A percentile compares a stretch with the other conserved stretches of the same genome.
These are phyloP conservation scores for Xylariaceae sp. DNA, from an alignment of 2,329 filamentous ascomycete species.

Conservation along the genomic window DNA sequence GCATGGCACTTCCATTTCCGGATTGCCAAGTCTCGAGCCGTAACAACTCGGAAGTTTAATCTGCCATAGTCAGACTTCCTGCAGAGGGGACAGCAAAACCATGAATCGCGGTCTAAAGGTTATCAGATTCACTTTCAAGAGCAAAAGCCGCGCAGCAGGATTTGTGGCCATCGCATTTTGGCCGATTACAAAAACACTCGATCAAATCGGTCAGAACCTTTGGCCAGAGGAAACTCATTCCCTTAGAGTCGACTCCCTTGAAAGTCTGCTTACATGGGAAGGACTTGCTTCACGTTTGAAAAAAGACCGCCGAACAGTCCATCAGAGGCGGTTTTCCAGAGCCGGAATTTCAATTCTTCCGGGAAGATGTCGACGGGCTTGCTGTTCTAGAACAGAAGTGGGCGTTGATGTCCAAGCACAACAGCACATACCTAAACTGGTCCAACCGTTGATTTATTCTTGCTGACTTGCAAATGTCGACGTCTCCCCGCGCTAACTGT, in stretches of 20 bases:
- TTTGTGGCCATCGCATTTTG: background rate
- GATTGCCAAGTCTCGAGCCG: background rate
- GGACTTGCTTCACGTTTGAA: background rate
- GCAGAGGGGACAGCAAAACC: background rate
- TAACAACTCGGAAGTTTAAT: background rate
- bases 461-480: background rate
- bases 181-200: background rate
- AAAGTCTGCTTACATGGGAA: background rate
- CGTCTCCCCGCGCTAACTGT: no score
- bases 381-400: background rate
- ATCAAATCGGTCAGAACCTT: background rate
- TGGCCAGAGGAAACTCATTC: background rate
- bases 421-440: background rate
- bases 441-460: background rate
- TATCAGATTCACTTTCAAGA: background rate
- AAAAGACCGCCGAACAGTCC: background rate
- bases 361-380: background rate
- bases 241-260: background rate
- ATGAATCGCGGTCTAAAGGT: background rate
- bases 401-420: background rate
- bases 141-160: background rate
- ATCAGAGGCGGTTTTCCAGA: background rate
- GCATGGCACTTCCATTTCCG: background rate
- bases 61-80: background rate
- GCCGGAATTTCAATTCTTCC: background rate